Evolutionary conservation across 2,329 filamentous ascomycete genomes (phyloP), one percentile per base, ranked within the genome.

Genomic region (Claviceps purpurea): DNA sequence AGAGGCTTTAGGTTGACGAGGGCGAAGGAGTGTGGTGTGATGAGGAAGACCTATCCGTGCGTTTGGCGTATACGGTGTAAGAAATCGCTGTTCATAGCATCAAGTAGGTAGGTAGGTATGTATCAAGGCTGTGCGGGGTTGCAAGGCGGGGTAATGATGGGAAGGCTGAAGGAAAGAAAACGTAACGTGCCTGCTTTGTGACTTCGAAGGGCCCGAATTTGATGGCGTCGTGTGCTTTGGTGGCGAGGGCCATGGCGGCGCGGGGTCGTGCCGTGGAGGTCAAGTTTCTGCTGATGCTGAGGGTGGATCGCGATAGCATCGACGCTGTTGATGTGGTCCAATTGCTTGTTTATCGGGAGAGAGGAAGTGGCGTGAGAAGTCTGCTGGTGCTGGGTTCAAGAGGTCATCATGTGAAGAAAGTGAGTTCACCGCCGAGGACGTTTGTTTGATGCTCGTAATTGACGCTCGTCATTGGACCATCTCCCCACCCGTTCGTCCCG

Each of bases 1-100:
- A 98, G 79, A 24, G 93, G 93, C 70, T 95, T 96, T 65, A 97
- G 81, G 71, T 98, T 98, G 53, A 97, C 90, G 56, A 97, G 76
- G 51, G 88, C 89, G 71, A 89, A 96, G 59, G 84, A 87, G 61
- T 85, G 76, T 0, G 79, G 75, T 1, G 90, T 95, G 58, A 76
- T 75, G 68, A 94, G 80, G 73, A 97, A 97, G 72, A 96, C 88
- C 86, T 96, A 59, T 34, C 30, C 30, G 30, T 34, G 30, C 30
- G 30, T 34, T 34, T 34, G 10, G 30, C 10, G 30, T 34, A 34
- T 34, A 34, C 10, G 10, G 30, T 34, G 30, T 34, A 34, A 34
- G 30, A 34, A 11, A 34, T 34, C 10, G 30, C 30, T 34, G 30
- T 2, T 34, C 30, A 34, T 34, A 0, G 30, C 30, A 34, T 34